Conservation (phyloP, 257 asterid genomes). For the Striga asiatica region DNA sequence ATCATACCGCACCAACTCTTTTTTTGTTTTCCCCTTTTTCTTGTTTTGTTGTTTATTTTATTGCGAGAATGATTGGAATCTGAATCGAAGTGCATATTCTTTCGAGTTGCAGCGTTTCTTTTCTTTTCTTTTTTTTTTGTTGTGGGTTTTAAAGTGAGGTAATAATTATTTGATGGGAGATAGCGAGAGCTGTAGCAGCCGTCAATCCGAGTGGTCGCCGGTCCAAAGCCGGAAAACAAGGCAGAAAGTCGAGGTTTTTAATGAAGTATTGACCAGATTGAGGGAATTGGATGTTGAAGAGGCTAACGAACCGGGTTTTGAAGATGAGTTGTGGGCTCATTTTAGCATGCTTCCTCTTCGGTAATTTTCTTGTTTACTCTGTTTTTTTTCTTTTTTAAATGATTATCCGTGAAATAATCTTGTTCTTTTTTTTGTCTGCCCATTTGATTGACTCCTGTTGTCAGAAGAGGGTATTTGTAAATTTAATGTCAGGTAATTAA, state of each 20-base stretch:
- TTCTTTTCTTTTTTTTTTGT: not conserved
- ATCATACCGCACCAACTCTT: constrained; percentile 42
- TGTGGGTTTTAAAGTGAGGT: constrained; percentile 4
- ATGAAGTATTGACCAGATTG: constrained; percentile 51
- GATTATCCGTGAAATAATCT: no score
- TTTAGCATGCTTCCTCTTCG: constrained; percentile 59
- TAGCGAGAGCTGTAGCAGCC: constrained; percentile 62
- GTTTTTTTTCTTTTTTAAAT: not conserved
- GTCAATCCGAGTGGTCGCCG: constrained; percentile 62
- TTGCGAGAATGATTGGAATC: constrained; percentile 40
- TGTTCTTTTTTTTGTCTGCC: not conserved
- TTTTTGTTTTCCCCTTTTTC: not conserved
- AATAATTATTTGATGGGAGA: constrained; percentile 49
- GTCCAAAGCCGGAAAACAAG: constrained; percentile 40
- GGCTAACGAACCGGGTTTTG: constrained; percentile 48
- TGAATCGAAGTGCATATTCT: constrained; percentile 64
- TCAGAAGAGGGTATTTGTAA: not conserved
- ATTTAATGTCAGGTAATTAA: constrained; percentile 4
- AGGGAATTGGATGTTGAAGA: constrained; percentile 49
- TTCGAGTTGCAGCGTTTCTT: not conserved
- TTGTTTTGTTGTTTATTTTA: constrained; percentile 14
- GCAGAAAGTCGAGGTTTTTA: constrained; percentile 62
- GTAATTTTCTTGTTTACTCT: constrained; percentile 20
- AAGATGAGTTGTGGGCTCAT: constrained; percentile 83
- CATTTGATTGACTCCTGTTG: constrained; percentile 10